A percentile compares a stretch with the other conserved stretches of the same genome.
phyloP scores from a whole-genome alignment of 352 stramenopile species.

The Phytopythium ostracodes region DNA sequence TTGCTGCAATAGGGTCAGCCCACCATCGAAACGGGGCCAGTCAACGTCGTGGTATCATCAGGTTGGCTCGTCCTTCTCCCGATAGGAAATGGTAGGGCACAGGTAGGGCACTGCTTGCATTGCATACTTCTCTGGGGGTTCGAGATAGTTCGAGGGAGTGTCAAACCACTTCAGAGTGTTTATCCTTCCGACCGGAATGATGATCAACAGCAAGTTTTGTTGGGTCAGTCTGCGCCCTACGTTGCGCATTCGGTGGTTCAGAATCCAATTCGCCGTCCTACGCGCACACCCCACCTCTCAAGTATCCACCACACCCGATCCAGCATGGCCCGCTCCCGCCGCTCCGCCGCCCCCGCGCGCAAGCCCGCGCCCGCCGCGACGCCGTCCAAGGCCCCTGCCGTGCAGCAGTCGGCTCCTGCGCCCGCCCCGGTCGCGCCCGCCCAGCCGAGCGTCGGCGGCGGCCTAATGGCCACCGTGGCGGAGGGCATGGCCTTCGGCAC shows the following conservation, averaged over 20 bases:
- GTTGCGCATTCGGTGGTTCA: conserved; percentile 6
- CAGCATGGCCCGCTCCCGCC: conserved; percentile 62
- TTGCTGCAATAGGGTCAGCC: too few species aligned
- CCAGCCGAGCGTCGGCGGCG: conserved; percentile 84
- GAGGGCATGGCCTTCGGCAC: conserved; percentile 97
- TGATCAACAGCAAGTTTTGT: conserved; percentile 11
- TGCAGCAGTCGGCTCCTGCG: conserved; percentile 23
- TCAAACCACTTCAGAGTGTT: conserved; percentile 7
- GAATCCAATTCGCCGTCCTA: conserved; percentile 6
- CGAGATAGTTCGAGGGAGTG: background rate
- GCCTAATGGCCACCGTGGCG: conserved; percentile 92
- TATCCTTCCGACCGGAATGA: conserved; percentile 3
- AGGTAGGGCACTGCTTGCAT: too few species aligned
- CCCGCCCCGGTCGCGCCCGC: conserved; percentile 21
- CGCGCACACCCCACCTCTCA: conserved; percentile 16
- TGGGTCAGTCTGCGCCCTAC: conserved; percentile 4
- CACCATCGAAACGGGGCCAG: background rate
- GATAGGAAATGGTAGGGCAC: background rate
- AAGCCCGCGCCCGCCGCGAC: conserved; percentile 33
- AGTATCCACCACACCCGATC: conserved; percentile 3
- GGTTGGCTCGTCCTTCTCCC: background rate
- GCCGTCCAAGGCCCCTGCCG: conserved; percentile 28
- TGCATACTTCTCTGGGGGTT: too few species aligned
- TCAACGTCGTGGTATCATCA: background rate
- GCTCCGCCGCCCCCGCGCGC: conserved; percentile 41